Evolutionary conservation across 2,329 filamentous ascomycete species (phyloP).

Genomic region (Tolypocladium ovalisporum): DNA sequence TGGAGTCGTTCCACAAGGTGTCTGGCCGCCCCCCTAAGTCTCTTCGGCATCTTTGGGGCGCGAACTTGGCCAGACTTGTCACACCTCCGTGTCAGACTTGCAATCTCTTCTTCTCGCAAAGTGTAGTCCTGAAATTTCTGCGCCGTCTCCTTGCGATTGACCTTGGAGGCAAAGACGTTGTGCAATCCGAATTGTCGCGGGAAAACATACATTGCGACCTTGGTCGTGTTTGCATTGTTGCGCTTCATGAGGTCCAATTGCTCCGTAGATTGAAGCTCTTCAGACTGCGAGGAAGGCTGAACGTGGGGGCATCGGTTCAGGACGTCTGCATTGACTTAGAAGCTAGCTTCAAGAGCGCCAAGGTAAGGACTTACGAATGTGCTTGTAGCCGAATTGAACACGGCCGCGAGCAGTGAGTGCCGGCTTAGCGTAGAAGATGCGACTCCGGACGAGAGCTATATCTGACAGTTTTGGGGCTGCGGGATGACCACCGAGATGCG

Average conservation of each 20-base stretch:
- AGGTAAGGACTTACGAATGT: conserved; percentile 56
- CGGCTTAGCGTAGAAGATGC: conserved; percentile 77
- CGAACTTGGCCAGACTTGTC: conserved; percentile 5
- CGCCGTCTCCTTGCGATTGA: conserved; percentile 53
- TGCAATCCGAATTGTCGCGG: conserved; percentile 82
- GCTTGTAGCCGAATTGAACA: conserved; percentile 64
- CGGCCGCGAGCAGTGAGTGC: conserved; percentile 56
- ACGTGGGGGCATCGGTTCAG: conserved; percentile 54
- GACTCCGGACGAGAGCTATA: conserved; percentile 67
- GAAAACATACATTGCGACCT: conserved; percentile 86
- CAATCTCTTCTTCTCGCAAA: conserved; percentile 72
- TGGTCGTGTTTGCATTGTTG: conserved; percentile 42
- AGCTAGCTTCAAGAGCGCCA: background rate
- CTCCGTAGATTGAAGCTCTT: background rate
- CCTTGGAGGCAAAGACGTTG: conserved; percentile 74
- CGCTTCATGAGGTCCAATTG: background rate
- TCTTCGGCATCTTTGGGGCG: conserved; percentile 41
- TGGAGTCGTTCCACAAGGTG: conserved; percentile 59
- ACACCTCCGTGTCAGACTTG: conserved; percentile 10
- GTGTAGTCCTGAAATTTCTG: conserved; percentile 80
- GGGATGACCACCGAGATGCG: background rate
- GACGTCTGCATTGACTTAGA: conserved; percentile 48
- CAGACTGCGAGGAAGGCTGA: background rate
- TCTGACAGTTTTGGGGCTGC: conserved; percentile 34
- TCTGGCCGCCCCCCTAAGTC: conserved; percentile 52